Base-by-base conservation (phyloP, 1,284 basidiomycete genomes). In the Ustilago shanxiensis region DNA sequence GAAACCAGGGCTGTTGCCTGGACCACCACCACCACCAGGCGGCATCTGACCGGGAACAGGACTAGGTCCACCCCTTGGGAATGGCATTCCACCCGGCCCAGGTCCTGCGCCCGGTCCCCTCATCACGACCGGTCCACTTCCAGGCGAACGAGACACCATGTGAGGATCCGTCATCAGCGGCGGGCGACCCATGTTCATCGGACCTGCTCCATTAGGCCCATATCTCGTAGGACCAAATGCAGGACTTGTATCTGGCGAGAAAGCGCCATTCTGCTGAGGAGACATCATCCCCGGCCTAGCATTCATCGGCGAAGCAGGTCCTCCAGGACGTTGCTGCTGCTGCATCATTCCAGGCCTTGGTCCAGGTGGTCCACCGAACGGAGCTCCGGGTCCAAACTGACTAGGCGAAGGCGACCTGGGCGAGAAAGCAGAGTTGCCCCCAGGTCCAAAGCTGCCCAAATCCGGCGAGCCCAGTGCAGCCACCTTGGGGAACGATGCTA, bases 401-500 rank as follows among this genome's bases (percentile, higher is more conserved):
- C 69, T 72, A 5, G 74, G 70, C 53, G 70, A 72, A 20, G 74
- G 66, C 60, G 74, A 72, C 9, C 70, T 70, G 13, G 74, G 66
- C 26, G 74, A 66, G 35, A 69, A 69, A 22, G 58, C 60, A 18
- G 62, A 49, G 31, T 51, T 47, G 56, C 55, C 51, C 39, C 58
- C 52, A 13, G 49, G 50, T n/a, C 57, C 57, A 26, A 67, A 56
- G 20, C 28, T 54, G 41, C 65, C 55, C 6, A 75, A 64, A 44
- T 78, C 78, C 1, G 78, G 78, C 26, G 78, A 78, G 37, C 57
- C 61, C 26, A 60, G 35, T 4, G 66, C 69, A 39, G 60, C 44
- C 16, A 52, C 67, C 53, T 79, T 75, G 35, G 79, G 70, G 54
- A 82, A 79, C 1, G 79, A 79, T 6, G 72, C 77, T 4, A 81